Evolutionary conservation across 2,329 filamentous ascomycete species (phyloP).

Genomic region (Aspergillus arachidicola): DNA sequence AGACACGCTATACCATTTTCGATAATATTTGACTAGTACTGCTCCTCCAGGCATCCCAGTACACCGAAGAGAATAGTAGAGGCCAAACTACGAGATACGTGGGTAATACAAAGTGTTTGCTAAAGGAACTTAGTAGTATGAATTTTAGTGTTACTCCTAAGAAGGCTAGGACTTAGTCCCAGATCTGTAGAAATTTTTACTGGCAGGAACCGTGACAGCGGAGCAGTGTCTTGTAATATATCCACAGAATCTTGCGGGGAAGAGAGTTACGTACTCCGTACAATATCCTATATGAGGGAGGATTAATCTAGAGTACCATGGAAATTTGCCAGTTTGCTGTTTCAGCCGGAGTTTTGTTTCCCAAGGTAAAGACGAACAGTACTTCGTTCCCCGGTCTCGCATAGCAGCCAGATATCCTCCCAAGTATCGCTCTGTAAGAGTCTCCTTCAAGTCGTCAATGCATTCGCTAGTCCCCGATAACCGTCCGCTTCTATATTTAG

Average conservation of each 20-base stretch:
- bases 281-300: background rate
- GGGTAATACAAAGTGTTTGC: background rate
- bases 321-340: constrained; percentile 6
- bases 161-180: background rate
- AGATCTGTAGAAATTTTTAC: background rate
- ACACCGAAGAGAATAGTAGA: background rate
- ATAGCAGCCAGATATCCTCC: background rate
- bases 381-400: background rate
- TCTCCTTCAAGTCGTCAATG: background rate
- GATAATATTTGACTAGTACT: background rate
- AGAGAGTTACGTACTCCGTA: constrained; percentile 6
- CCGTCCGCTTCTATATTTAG: constrained; percentile 10
- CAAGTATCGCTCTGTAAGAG: background rate
- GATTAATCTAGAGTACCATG: constrained; percentile 13
- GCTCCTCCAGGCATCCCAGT: background rate
- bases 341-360: constrained; percentile 5
- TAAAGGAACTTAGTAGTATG: background rate
- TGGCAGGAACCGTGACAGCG: background rate
- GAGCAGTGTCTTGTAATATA: background rate
- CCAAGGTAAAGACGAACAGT: background rate
- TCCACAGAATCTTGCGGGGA: constrained; percentile 13
- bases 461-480: constrained; percentile 1
- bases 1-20: background rate
- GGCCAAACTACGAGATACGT: background rate
- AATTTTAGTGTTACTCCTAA: background rate